These are phyloP conservation scores for Chloroidium sp. DNA, from an alignment of 163 green algal genomes.

Conservation along the genomic window DNA sequence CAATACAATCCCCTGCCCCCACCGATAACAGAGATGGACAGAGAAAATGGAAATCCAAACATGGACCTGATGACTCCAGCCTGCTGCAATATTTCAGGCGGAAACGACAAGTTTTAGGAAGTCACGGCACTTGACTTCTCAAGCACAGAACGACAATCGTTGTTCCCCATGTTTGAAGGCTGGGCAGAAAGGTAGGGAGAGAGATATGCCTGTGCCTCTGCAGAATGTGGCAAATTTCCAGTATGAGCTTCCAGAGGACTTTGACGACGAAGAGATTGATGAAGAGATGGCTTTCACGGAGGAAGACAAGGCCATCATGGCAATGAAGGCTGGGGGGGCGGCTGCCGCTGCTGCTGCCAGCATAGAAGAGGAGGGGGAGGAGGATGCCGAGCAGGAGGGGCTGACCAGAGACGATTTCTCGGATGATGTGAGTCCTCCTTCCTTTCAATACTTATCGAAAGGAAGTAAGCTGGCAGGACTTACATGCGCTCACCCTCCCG, in stretches of 20 bases:
- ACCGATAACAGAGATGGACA: too few species aligned
- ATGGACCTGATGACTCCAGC: too few species aligned
- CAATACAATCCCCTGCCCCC: too few species aligned
- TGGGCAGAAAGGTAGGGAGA: neutral
- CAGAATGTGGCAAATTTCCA: constrained; percentile 78
- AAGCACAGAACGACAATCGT: neutral
- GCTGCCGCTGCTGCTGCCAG: neutral
- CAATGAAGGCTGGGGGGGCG: constrained; percentile 41
- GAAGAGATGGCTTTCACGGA: constrained; percentile 80
- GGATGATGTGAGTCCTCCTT: neutral
- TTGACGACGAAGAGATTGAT: constrained; percentile 92
- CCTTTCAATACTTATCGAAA: neutral
- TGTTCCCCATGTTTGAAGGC: neutral
- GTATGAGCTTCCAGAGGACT: constrained; percentile 74
- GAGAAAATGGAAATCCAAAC: too few species aligned
- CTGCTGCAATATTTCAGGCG: too few species aligned
- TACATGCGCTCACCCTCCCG: too few species aligned
- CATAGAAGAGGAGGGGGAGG: neutral
- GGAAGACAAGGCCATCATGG: constrained; percentile 74
- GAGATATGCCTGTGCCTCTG: constrained; percentile 2
- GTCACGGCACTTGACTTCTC: neutral
- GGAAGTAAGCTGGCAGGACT: too few species aligned
- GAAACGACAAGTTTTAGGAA: neutral
- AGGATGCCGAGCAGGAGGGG: neutral
- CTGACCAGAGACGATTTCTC: neutral